Evolutionary conservation across 352 stramenopile genomes (phyloP), one percentile per base, ranked within the genome.

Genomic region (Globisporangium viniferum): DNA sequence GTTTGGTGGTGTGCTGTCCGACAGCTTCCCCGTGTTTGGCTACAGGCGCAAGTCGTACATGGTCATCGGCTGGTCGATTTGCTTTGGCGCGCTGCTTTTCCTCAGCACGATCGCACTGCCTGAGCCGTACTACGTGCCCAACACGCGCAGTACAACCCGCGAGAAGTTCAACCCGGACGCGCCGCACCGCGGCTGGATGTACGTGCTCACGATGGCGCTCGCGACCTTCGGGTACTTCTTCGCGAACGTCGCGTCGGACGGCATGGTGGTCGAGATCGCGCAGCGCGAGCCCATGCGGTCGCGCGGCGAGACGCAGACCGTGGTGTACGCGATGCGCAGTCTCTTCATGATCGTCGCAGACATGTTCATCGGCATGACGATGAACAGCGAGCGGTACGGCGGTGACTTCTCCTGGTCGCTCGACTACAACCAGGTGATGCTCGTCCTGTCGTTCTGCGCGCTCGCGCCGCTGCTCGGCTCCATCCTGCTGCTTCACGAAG

Each of bases 221-320:
- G 90, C 88, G 0, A 96, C 86, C 24, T 72, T 96, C 14, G 91
- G 91, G 1, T 96, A 93, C 59, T 90, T 97, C 41, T 80, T 96
- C 59, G 88, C 90, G 5, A 93, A 96, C 73, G 84, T 95, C 0
- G 83, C 89, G 31, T 82, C 86, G 18, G 91, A 98, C 72, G 91
- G 82, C 0, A 79, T 95, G 59, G 73, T 92, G 46, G 84, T 97
- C 31, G 83, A 93, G 58, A 68, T 90, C 29, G 80, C 77, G 0
- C 85, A 94, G 54, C 73, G 86, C 29, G 87, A 94, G 48, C 77
- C 85, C 12, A 68, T 91, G 27, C 51, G 61, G 4, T 75, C 68
- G 2, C 81, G 84, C 33, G 86, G 86, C 57, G 74, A 82, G 41
- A 86, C 78, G 20, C 86, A 94, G 66, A 80, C 84, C 41, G 70